Base-by-base conservation (phyloP, 2,329 filamentous ascomycete genomes). In the Fusarium solani-melongenae region DNA sequence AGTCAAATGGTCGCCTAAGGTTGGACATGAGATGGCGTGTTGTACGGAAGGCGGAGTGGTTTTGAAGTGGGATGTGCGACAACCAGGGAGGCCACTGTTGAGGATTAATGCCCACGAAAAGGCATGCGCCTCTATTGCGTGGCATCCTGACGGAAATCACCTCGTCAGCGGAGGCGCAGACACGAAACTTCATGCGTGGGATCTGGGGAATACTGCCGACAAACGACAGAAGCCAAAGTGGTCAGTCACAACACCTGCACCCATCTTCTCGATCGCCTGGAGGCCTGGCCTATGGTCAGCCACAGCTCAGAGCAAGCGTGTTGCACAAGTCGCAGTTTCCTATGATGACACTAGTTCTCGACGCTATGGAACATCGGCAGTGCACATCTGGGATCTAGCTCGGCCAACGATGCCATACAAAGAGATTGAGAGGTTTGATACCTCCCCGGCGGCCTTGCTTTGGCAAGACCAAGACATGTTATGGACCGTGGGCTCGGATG, bases 381-480 rank as follows among this genome's bases (percentile, higher is more conserved):
- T 92, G 15, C 90, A 93, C 65, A 84, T 93, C 22, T 93, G 91
- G 90, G 91, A 93, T 77, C 81, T 93, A n/a, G 91, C 90, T 8
- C 85, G 91, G 34, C 90, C 91, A 1, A 89, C 90, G 2, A 87
- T 93, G 84, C 90, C 91, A 0, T 92, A 91, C 77, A 91, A 92
- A 72, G 89, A 91, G 74, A 87, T 93, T 55, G 88, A 91, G 67
- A 82, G 87, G 41, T 92, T 92, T 71, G 87, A 89, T 24, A 84
- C 79, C 31, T 87, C 90, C 4, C 91, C 91, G 1, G 86, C 85
- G 10, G 87, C 87, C 2, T 79, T 93, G 17, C 80, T 91, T 8
- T 93, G 91, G 91, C 89, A 89, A 64, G 87, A 91, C 70, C 88
- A 90, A 69, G 90, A 92, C 71, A 85, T 92, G 53, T 81, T 93